These are phyloP conservation scores for Lactarius sanguifluus DNA, from an alignment of 768 basidiomycete genomes.

Conservation along the genomic window DNA sequence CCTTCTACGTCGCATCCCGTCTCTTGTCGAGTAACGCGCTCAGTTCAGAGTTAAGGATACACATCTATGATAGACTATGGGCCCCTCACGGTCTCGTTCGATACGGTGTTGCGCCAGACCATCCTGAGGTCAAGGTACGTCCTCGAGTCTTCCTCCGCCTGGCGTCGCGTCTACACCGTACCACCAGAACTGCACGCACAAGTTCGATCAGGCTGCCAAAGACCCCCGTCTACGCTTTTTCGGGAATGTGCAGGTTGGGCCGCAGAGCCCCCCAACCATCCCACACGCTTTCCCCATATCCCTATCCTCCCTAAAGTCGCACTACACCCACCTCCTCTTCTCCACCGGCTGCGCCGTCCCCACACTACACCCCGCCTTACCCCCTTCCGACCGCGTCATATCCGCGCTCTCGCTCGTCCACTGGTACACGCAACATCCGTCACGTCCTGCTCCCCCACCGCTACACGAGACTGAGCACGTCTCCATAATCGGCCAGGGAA, in stretches of 20 bases:
- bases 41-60: constrained; percentile 52
- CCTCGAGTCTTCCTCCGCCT: neutral
- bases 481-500: constrained; percentile 89
- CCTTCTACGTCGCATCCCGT: constrained; percentile 89
- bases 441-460: constrained; percentile 56
- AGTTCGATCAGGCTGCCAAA: constrained; percentile 78
- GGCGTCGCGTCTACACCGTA: neutral
- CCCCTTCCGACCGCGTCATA: constrained; percentile 51
- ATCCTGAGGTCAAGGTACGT: constrained; percentile 93
- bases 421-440: constrained; percentile 97
- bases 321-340: constrained; percentile 86
- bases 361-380: constrained; percentile 53
- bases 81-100: constrained; percentile 92
- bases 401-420: constrained; percentile 86
- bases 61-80: constrained; percentile 91
- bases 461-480: constrained; percentile 69
- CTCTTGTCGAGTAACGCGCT: constrained; percentile 54
- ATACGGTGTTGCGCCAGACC: constrained; percentile 97
- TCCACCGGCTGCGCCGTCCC: constrained; percentile 82
- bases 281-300: constrained; percentile 58
- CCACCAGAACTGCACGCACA: constrained; percentile 88
- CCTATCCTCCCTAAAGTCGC: constrained; percentile 55
- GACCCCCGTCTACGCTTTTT: constrained; percentile 53
- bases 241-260: too few relatives aligned
- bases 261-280: constrained; percentile 33